These are phyloP conservation scores for Trifolium subterraneum DNA, from an alignment of 306 rosid species.

Conservation along the genomic window DNA sequence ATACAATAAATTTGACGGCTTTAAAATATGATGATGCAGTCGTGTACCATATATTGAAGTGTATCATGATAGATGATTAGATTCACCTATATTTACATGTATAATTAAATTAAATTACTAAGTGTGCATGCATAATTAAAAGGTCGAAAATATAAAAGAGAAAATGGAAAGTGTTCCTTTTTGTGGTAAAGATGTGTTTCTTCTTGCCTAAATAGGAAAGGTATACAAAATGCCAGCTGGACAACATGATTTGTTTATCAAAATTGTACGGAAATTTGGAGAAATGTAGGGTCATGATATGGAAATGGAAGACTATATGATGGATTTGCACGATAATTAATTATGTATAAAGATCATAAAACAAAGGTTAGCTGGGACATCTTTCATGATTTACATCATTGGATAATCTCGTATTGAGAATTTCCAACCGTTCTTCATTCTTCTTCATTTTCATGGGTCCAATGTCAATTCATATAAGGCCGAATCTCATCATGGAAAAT, in stretches of 20 bases:
- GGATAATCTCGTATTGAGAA: conserved; percentile 37
- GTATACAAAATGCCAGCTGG: conserved; percentile 41
- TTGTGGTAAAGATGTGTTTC: conserved; percentile 18
- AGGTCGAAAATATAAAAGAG: conserved; percentile 23
- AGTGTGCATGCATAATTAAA: conserved; percentile 11
- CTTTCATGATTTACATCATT: conserved; percentile 43
- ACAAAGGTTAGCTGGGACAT: conserved; percentile 16
- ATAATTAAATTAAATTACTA: too few species aligned
- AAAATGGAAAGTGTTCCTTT: conserved; percentile 1
- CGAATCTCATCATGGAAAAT: conserved; percentile 9
- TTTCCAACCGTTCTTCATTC: conserved; percentile 28
- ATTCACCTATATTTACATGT: too few species aligned
- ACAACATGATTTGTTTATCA: conserved; percentile 39
- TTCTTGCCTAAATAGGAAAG: conserved; percentile 53
- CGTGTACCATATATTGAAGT: too few species aligned
- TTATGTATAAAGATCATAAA: conserved; percentile 2
- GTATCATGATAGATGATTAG: too few species aligned
- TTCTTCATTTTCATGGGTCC: conserved; percentile 1
- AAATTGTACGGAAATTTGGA: conserved; percentile 30
- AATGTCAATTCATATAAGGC: background rate
- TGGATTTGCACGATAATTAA: conserved; percentile 37
- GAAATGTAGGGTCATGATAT: conserved; percentile 36
- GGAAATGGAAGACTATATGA: conserved; percentile 39
- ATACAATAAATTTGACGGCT: too few species aligned
- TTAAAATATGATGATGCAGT: too few species aligned